phyloP scores from a whole-genome alignment of 352 stramenopile species.

The Phytophthora sp. region DNA sequence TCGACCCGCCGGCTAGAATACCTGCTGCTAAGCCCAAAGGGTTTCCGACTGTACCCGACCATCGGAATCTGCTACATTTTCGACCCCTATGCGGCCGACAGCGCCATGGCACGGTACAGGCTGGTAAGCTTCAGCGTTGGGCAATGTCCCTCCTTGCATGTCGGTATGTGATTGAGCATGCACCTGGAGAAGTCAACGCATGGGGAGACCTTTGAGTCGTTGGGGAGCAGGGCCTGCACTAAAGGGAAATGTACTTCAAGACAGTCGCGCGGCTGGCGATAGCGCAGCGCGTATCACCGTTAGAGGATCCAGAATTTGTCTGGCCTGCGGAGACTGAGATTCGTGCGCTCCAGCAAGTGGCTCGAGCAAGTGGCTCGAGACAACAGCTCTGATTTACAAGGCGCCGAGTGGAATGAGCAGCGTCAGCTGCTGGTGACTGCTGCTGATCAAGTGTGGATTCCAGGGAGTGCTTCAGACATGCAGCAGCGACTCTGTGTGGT shows the following conservation, averaged over 20 bases:
- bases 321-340: not conserved
- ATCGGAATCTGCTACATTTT: conserved; percentile 31
- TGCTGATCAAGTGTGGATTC: conserved; percentile 33
- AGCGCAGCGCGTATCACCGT: not conserved
- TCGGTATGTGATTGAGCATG: conserved; percentile 27
- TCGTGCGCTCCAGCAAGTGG: not conserved
- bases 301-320: not conserved
- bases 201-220: conserved; percentile 8
- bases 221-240: not conserved
- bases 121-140: conserved; percentile 22
- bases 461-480: conserved; percentile 12
- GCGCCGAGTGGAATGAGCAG: conserved; percentile 7
- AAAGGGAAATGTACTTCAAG: not conserved
- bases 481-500: conserved; percentile 35
- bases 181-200: conserved; percentile 1
- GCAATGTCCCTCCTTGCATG: conserved; percentile 9
- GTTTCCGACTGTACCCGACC: conserved; percentile 31
- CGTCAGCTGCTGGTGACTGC: not conserved
- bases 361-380: no score
- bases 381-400: not conserved
- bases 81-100: not conserved
- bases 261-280: not conserved
- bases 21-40: conserved; percentile 11
- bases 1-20: conserved; percentile 15
- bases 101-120: conserved; percentile 10